Evolutionary conservation across 2,329 filamentous ascomycete species (phyloP).

Genomic region (Cladophialophora yegresii): DNA sequence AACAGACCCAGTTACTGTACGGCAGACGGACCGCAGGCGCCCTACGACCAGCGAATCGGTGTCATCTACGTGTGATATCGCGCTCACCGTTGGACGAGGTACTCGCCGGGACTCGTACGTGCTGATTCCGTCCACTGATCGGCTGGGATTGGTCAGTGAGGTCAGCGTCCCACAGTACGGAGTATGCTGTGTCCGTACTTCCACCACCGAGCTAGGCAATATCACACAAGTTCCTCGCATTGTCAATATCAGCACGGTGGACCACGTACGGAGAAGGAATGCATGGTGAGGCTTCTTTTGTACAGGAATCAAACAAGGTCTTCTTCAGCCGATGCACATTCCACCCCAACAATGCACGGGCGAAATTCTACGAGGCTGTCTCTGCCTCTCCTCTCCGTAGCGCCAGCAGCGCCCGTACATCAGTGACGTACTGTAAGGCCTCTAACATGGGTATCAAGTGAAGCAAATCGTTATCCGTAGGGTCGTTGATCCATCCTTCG

Average conservation of each 20-base stretch:
- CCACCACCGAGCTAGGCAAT: neutral
- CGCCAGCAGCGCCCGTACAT: conserved; percentile 86
- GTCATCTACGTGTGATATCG: neutral
- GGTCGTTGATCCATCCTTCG: conserved; percentile 98
- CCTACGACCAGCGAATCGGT: conserved; percentile 6
- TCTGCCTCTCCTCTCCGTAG: conserved; percentile 76
- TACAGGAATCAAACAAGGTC: conserved; percentile 9
- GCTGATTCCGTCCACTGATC: conserved; percentile 1
- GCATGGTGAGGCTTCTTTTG: conserved; percentile 1
- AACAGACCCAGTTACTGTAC: neutral
- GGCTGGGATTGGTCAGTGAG: neutral
- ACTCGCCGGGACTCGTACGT: neutral
- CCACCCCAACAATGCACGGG: neutral
- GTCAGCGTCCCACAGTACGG: neutral
- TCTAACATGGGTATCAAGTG: conserved; percentile 91
- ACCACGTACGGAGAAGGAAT: neutral
- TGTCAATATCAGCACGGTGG: neutral
- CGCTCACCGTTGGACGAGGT: conserved; percentile 5
- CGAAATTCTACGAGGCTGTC: conserved; percentile 26
- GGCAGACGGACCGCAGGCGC: neutral
- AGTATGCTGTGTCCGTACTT: no score
- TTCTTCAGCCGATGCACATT: conserved; percentile 2
- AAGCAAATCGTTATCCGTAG: conserved; percentile 91
- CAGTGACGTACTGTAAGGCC: conserved; percentile 92
- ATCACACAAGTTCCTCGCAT: conserved; percentile 4